Evolutionary conservation across 2,329 filamentous ascomycete genomes (phyloP).

Genomic region (Botrytis medusae): DNA sequence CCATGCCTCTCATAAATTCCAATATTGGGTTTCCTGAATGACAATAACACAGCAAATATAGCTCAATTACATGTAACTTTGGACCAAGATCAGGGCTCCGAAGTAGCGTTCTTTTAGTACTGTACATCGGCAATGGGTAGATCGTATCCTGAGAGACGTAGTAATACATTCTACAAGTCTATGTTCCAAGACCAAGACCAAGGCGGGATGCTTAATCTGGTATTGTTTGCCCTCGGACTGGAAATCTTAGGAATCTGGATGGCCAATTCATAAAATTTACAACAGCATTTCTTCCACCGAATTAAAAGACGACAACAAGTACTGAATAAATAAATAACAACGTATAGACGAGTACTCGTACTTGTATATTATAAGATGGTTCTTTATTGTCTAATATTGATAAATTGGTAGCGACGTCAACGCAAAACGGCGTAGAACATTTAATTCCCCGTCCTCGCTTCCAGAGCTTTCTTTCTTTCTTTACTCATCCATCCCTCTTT

Average conservation of each 20-base stretch:
- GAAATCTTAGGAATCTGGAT: not conserved
- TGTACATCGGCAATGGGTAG: not conserved
- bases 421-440: not conserved
- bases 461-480: constrained; percentile 24
- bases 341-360: not conserved
- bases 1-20: not conserved
- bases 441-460: constrained; percentile 9
- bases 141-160: not conserved
- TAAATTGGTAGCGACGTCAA: not conserved
- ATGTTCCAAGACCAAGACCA: not conserved
- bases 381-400: not conserved
- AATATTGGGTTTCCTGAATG: not conserved
- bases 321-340: too few relatives aligned
- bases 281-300: not conserved
- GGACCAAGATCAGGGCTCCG: not conserved
- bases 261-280: not conserved
- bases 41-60: not conserved
- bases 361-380: not conserved
- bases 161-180: not conserved
- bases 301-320: not conserved
- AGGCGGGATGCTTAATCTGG: too few relatives aligned
- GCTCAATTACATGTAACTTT: not conserved
- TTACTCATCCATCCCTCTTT: constrained; percentile 13
- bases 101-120: not conserved
- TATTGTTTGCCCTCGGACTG: not conserved